Base-by-base conservation (phyloP, 768 basidiomycete genomes). In the Suillus discolor region DNA sequence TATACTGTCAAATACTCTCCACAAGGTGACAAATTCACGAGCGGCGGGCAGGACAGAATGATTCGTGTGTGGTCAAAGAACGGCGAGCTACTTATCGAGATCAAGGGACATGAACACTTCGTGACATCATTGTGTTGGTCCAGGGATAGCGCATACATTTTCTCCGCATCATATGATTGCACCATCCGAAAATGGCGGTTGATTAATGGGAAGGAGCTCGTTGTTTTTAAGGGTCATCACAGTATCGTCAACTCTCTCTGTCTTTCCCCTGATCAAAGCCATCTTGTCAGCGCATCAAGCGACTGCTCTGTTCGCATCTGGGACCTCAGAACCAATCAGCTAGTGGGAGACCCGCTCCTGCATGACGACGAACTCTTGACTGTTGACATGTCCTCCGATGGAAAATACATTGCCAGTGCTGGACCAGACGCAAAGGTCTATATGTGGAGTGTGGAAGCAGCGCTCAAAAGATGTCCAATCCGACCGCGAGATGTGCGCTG, bases 331-430 rank as follows among this genome's bases (percentile, higher is more conserved):
- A 45, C 25, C 6, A 31, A 61, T 31, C 41, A 61, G 47, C 61
- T 11, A 45, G 23, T 61, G 7, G 61, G 61, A 18, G 81, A 82
- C 1, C 73, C 84, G 2, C 76, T 83, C 65, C 93, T 94, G 0
- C 96, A 97, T 74, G 88, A 84, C 12, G 93, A 93, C 70, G 91
- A 93, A 76, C 85, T 97, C 0, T 81, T 91, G 41, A 82, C 86
- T 9, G 81, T 96, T 4, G 91, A 94, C 6, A 71, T 96, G 44
- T 94, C 91, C 68, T 82, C 84, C 3, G 94, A 97, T 78, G 94
- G 91, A 16, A 88, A 84, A 71, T 86, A 88, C 62, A 82, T 97
- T 7, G 93, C 89, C 3, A 94, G 90, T 70, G 94, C 88, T 15
- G 94, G 94, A 0, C 85, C 85, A 72, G 96, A 97, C 74, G 83